These are phyloP conservation scores for Penicillium sp. DNA, from an alignment of 2,329 filamentous ascomycete genomes.

Conservation along the genomic window DNA sequence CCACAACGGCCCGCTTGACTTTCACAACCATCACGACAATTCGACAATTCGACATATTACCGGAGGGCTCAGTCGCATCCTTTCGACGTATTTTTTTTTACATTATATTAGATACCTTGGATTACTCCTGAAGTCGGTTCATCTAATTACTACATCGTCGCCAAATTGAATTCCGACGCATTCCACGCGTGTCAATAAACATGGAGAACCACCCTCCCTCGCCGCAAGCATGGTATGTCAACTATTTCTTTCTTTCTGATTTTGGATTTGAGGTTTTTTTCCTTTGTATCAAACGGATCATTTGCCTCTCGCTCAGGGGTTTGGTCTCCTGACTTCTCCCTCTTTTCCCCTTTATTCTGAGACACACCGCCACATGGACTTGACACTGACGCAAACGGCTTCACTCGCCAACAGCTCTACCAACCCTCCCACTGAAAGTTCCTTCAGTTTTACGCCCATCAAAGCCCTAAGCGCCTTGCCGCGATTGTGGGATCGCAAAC, in stretches of 20 bases:
- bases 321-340: too few relatives aligned
- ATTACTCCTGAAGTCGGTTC: background rate
- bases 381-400: conserved; percentile 13
- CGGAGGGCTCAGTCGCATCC: background rate
- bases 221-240: conserved; percentile 20
- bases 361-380: background rate
- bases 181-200: conserved; percentile 24
- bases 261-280: background rate
- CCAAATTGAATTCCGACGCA: conserved; percentile 20
- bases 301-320: conserved; percentile 5
- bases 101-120: background rate
- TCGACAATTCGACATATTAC: background rate
- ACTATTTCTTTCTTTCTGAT: background rate
- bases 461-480: conserved; percentile 34
- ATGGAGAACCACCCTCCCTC: conserved; percentile 20
- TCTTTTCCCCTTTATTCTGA: conserved; percentile 2
- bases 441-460: conserved; percentile 44
- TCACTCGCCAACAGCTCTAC: conserved; percentile 6
- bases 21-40: conserved; percentile 6
- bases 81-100: background rate
- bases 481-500: conserved; percentile 47
- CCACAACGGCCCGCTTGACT: conserved; percentile 4
- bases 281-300: background rate
- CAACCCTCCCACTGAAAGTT: conserved; percentile 19
- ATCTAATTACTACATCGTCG: background rate